A percentile compares a stretch with the other conserved stretches of the same genome.
phyloP scores from a whole-genome alignment of 352 stramenopile species.

The Phytophthora hybrid region DNA sequence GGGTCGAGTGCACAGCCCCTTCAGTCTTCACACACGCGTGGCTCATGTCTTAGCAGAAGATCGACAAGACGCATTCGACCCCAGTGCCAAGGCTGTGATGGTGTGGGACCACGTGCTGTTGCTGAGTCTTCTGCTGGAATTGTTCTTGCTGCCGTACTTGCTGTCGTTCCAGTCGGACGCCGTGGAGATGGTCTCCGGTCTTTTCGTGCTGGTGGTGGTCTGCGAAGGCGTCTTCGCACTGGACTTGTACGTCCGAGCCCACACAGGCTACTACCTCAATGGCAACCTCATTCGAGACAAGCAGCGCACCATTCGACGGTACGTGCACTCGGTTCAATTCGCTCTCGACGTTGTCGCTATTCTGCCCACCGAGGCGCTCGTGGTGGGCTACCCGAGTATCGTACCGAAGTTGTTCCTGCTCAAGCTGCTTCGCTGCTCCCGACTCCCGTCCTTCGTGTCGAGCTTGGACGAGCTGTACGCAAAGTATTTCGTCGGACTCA shows the following conservation, averaged over 20 bases:
- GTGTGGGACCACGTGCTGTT: slow-evolving; percentile 68
- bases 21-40: slow-evolving; percentile 26
- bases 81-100: slow-evolving; percentile 47
- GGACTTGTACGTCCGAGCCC: slow-evolving; percentile 67
- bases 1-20: slow-evolving; percentile 17
- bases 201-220: slow-evolving; percentile 36
- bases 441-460: slow-evolving; percentile 53
- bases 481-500: slow-evolving; percentile 61
- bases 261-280: slow-evolving; percentile 69
- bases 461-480: slow-evolving; percentile 71
- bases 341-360: slow-evolving; percentile 59
- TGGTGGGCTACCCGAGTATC: slow-evolving; percentile 9
- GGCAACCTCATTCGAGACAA: slow-evolving; percentile 64
- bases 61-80: slow-evolving; percentile 53
- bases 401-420: slow-evolving; percentile 42
- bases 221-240: slow-evolving; percentile 59
- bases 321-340: slow-evolving; percentile 59
- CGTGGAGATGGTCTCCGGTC: slow-evolving; percentile 26
- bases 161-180: slow-evolving; percentile 47
- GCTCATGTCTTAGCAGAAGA: slow-evolving; percentile 32
- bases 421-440: slow-evolving; percentile 57
- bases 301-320: slow-evolving; percentile 47
- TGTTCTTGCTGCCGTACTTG: slow-evolving; percentile 67
- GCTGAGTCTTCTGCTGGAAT: slow-evolving; percentile 51
- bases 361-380: slow-evolving; percentile 29